Evolutionary conservation across 2,329 filamentous ascomycete genomes (phyloP).

Genomic region (Neonectria magnoliae): DNA sequence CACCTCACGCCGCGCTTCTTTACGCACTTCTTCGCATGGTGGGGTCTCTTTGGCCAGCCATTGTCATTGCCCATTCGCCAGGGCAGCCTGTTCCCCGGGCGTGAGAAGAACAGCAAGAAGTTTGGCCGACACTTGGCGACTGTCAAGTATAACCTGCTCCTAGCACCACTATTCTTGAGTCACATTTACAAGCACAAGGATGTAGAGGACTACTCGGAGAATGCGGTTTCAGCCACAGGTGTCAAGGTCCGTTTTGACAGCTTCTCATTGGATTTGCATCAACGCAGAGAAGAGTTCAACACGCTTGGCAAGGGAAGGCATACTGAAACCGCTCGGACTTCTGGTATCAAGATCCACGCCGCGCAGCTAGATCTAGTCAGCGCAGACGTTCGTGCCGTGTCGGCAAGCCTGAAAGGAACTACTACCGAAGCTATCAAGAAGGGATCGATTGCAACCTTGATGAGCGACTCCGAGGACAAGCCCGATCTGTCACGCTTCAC

Average conservation of each 20-base stretch:
- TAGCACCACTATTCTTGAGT: constrained; percentile 93
- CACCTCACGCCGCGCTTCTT: constrained; percentile 96
- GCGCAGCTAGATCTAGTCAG: constrained; percentile 92
- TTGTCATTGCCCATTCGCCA: constrained; percentile 96
- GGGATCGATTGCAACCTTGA: constrained; percentile 61
- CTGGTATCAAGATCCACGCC: constrained; percentile 94
- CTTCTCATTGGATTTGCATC: constrained; percentile 96
- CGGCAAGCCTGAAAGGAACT: constrained; percentile 86
- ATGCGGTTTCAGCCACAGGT: constrained; percentile 88
- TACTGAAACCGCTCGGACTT: constrained; percentile 75
- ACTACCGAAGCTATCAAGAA: constrained; percentile 79
- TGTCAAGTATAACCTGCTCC: constrained; percentile 94
- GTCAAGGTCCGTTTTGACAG: constrained; percentile 95
- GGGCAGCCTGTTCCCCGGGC: constrained; percentile 87
- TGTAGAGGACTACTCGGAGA: constrained; percentile 81
- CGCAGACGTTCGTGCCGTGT: constrained; percentile 92
- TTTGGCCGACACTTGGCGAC: constrained; percentile 97
- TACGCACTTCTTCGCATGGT: constrained; percentile 98
- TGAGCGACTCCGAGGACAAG: constrained; percentile 65
- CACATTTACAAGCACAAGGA: constrained; percentile 99
- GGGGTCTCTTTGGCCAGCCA: constrained; percentile 93
- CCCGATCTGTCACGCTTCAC: constrained; percentile 87
- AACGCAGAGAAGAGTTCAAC: constrained; percentile 90
- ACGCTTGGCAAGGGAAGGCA: constrained; percentile 81
- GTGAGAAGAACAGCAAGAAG: constrained; percentile 98